Base-by-base conservation (phyloP, 257 asterid species). In the Solanum medicagineum region DNA sequence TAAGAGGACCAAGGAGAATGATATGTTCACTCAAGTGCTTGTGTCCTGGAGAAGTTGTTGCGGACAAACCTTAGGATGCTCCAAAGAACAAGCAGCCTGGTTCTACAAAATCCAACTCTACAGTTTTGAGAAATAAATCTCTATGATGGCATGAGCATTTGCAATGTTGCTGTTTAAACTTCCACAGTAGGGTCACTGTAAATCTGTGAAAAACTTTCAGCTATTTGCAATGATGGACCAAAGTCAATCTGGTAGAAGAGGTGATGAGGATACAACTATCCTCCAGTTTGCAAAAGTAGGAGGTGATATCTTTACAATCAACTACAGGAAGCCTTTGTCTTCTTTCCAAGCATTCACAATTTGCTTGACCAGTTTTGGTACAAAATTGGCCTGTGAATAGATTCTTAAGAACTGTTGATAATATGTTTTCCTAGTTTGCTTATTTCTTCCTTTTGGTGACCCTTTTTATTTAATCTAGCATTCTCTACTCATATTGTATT, bases 1-100 rank as follows among this genome's bases (percentile, higher is more conserved):
- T 98, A 32, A 91, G 99, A 89, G 98, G 98, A 63, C 99, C 98
- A 57, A 90, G 99, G 85, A 93, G 98, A 85, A 96, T 94, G 99
- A 88, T 91, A 12, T 93, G 95, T 84, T 88, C 95, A 5, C 90
- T 96, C 9, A 74, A 92, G 65, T 90, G 93, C 86, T 93, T 91
- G 10, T 85, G 87, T 19, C 84, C 87, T 0, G 89, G 86, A 1
- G 90, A 87, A 68, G 83, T 86, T 29, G 71, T 88, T 10, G 19
- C 75, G 4, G 87, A 86, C 84, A 86, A 87, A 19, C 12, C 59
- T 53, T 86, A 81, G 66, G 84, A 85, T 80, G 89, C 85, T 77
- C 82, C 74, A 8, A 90, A 89, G 88, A 68, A 77, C 66, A 81
- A 90, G 89, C 74, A 79, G 44, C 81, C 90, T 12, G 86, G 86